These are phyloP conservation scores for Cordyceps cateniannulata DNA, from an alignment of 2,329 filamentous ascomycete genomes.

Conservation along the genomic window DNA sequence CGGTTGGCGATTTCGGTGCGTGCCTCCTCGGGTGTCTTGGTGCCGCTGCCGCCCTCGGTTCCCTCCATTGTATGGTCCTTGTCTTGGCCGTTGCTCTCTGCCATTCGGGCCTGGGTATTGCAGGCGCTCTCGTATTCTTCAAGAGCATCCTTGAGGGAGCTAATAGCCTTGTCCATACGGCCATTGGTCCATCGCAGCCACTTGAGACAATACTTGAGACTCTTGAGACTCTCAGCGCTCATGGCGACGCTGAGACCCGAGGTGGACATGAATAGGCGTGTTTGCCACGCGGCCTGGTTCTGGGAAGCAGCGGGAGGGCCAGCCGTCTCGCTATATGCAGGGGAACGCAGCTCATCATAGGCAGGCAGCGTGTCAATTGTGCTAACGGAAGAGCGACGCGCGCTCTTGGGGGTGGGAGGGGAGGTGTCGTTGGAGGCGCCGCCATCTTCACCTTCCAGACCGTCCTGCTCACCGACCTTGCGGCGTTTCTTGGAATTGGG, in stretches of 20 bases:
- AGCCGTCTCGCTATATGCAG: conserved; percentile 61
- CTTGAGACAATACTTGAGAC: conserved; percentile 75
- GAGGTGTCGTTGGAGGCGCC: conserved; percentile 21
- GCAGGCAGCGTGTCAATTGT: conserved; percentile 72
- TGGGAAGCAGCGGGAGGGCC: conserved; percentile 21
- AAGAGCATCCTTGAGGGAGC: conserved; percentile 65
- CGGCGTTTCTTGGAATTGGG: conserved; percentile 51
- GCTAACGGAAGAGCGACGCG: conserved; percentile 58
- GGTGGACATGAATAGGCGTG: conserved; percentile 80
- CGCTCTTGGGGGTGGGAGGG: conserved; percentile 21
- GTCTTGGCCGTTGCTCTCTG: conserved; percentile 16
- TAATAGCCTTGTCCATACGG: conserved; percentile 70
- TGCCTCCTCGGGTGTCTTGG: conserved; percentile 22
- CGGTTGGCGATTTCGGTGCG: conserved; percentile 46
- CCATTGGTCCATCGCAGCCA: conserved; percentile 78
- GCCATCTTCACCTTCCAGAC: conserved; percentile 21
- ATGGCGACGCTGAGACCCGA: conserved; percentile 88
- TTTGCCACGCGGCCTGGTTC: conserved; percentile 59
- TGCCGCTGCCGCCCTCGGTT: conserved; percentile 13
- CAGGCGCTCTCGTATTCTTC: conserved; percentile 66
- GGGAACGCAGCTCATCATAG: conserved; percentile 73
- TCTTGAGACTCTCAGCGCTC: conserved; percentile 79
- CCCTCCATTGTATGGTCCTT: conserved; percentile 22
- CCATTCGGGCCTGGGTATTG: conserved; percentile 12
- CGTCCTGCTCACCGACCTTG: conserved; percentile 43